Percentiles rank a stretch among this genome's conserved stretches.
phyloP scores from a whole-genome alignment of 805 yeast species.

The Kluyveromyces wickerhamii region DNA sequence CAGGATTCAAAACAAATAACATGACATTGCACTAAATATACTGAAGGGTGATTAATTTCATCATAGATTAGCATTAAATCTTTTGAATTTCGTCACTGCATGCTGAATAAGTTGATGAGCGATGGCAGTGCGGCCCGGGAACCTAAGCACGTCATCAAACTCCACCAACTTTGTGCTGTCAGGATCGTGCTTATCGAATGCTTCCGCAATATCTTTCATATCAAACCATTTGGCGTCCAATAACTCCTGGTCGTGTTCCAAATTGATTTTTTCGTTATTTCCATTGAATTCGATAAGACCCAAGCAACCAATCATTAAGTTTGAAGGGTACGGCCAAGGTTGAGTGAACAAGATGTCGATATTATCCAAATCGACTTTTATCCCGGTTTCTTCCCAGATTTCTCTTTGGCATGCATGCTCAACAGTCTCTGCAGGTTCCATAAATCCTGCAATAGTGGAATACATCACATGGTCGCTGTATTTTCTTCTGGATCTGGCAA shows the following conservation, averaged over 20 bases:
- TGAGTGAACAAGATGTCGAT: constrained; percentile 66
- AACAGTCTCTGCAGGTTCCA: constrained; percentile 90
- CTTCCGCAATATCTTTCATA: constrained; percentile 38
- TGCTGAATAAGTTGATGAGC: constrained; percentile 22
- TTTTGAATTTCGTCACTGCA: constrained; percentile 4
- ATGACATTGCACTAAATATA: too few species aligned
- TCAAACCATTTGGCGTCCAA: constrained; percentile 87
- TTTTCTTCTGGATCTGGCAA: constrained; percentile 64
- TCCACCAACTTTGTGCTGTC: constrained; percentile 17
- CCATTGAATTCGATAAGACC: constrained; percentile 67
- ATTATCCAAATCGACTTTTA: constrained; percentile 40
- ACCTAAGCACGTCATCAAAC: constrained; percentile 15
- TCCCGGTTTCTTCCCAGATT: constrained; percentile 93
- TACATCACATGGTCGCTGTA: constrained; percentile 45
- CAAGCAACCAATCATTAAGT: constrained; percentile 86
- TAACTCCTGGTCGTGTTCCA: constrained; percentile 80
- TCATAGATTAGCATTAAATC: neutral
- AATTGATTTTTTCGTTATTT: constrained; percentile 50
- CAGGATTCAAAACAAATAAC: too few species aligned
- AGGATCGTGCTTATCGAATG: constrained; percentile 24
- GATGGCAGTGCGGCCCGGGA: constrained; percentile 28
- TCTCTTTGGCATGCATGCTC: constrained; percentile 84
- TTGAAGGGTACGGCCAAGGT: constrained; percentile 97
- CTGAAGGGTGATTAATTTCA: too few species aligned
- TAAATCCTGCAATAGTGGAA: constrained; percentile 89